phyloP scores from a whole-genome alignment of 305 asterid genomes.

The Rubia occidens region DNA sequence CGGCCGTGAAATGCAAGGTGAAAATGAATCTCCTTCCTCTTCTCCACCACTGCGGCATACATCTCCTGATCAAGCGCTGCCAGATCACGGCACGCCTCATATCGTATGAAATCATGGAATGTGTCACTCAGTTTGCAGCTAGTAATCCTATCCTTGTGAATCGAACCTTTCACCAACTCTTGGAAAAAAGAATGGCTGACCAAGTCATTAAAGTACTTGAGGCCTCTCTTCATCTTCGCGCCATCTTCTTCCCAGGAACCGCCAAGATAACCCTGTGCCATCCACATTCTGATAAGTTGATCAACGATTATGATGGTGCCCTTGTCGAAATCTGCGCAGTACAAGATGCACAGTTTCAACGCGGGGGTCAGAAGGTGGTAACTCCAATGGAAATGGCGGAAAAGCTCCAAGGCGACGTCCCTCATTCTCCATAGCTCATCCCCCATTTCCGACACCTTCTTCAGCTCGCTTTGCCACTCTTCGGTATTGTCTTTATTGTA shows the following conservation, averaged over 20 bases:
- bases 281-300: slow-evolving; percentile 22
- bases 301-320: slow-evolving; percentile 16
- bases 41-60: not conserved
- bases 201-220: not conserved
- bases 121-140: slow-evolving; percentile 24
- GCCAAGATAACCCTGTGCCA: slow-evolving; percentile 26
- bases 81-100: not conserved
- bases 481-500: slow-evolving; percentile 5
- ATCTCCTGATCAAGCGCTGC: not conserved
- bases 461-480: slow-evolving; percentile 18
- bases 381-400: slow-evolving; percentile 9
- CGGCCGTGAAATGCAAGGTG: not conserved
- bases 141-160: not conserved
- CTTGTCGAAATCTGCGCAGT: slow-evolving; percentile 21
- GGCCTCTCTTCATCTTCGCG: not conserved
- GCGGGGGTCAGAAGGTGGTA: slow-evolving; percentile 17
- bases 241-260: not conserved
- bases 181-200: slow-evolving; percentile 22
- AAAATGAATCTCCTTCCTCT: not conserved
- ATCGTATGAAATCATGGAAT: slow-evolving; percentile 19
- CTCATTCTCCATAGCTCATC: not conserved
- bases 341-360: slow-evolving; percentile 25
- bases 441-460: not conserved
- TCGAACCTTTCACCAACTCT: slow-evolving; percentile 9
- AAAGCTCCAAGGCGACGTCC: not conserved